phyloP scores from a whole-genome alignment of 2,329 filamentous ascomycete genomes.

The Aspergillus sergii region DNA sequence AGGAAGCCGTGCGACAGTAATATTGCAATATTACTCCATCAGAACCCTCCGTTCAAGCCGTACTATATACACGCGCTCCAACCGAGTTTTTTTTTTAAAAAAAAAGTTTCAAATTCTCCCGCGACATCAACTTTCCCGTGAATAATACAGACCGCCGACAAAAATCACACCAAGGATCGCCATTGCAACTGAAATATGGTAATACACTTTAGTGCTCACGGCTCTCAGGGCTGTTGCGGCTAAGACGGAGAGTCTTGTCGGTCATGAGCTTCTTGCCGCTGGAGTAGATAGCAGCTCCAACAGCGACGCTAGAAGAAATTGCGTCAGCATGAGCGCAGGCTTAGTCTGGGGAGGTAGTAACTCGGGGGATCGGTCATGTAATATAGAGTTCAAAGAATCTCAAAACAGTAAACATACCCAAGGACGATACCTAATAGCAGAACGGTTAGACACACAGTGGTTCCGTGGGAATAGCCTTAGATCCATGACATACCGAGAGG shows the following conservation, averaged over 20 bases:
- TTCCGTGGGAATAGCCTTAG: constrained; percentile 1
- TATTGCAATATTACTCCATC: constrained; percentile 31
- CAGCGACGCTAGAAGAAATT: constrained; percentile 57
- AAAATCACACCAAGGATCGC: constrained; percentile 27
- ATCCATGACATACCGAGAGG: constrained; percentile 74
- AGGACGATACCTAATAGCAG: constrained; percentile 74
- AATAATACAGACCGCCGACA: constrained; percentile 33
- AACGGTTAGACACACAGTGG: constrained; percentile 24
- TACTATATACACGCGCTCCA: constrained; percentile 42
- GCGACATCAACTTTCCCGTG: constrained; percentile 30
- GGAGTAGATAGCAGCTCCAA: constrained; percentile 81
- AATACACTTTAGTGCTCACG: constrained; percentile 43
- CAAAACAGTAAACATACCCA: constrained; percentile 59
- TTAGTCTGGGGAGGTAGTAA: constrained; percentile 19
- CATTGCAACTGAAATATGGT: constrained; percentile 33
- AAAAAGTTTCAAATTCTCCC: constrained; percentile 25
- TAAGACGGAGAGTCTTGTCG: constrained; percentile 91
- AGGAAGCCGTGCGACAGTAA: constrained; percentile 28
- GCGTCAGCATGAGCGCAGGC: constrained; percentile 21
- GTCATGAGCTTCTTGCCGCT: constrained; percentile 76
- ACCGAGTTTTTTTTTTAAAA: constrained; percentile 29
- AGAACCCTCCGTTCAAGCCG: constrained; percentile 31
- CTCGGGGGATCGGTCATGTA: constrained; percentile 17
- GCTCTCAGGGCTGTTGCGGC: constrained; percentile 63
- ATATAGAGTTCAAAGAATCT: constrained; percentile 10